Percentiles rank a stretch among this genome's conserved stretches.
Evolutionary conservation across 495 filamentous ascomycete genomes (phyloP).

Genomic region (Corynascus novoguineensis): DNA sequence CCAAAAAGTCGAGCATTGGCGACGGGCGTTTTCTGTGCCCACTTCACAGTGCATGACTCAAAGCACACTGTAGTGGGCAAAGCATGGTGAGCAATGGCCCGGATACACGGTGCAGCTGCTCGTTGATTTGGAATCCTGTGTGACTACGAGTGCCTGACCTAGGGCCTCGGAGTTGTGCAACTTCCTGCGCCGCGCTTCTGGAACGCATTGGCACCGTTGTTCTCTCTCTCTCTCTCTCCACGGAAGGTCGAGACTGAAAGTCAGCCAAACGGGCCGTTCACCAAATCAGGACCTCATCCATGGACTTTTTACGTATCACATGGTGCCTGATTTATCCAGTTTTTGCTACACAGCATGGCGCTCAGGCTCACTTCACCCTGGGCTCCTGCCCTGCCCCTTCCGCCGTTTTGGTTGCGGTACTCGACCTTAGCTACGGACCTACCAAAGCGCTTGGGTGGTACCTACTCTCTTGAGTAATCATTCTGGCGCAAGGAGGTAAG

Average conservation of each 20-base stretch:
- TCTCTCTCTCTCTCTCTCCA: no score
- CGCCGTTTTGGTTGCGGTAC: neutral
- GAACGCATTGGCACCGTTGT: neutral
- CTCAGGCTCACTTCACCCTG: no score
- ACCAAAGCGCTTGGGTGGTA: neutral
- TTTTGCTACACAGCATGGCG: neutral
- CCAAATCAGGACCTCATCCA: no score
- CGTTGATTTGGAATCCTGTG: no score
- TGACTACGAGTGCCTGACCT: no score
- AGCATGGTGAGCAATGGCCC: neutral
- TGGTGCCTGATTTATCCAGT: neutral
- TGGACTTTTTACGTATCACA: no score
- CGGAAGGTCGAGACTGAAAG: no score
- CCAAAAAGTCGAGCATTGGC: no score
- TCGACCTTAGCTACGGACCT: neutral
- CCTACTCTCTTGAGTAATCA: neutral
- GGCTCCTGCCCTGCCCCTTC: neutral
- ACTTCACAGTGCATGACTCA: neutral
- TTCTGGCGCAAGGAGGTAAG: neutral
- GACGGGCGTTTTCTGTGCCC: neutral
- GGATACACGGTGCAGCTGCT: no score
- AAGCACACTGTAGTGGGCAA: no score
- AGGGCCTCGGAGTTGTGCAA: no score
- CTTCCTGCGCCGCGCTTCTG: neutral
- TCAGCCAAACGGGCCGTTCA: no score